Percentiles rank a stretch among this genome's conserved stretches.
Evolutionary conservation across 1,284 basidiomycete species (phyloP).

Genomic region (Jaminaea rosea): DNA sequence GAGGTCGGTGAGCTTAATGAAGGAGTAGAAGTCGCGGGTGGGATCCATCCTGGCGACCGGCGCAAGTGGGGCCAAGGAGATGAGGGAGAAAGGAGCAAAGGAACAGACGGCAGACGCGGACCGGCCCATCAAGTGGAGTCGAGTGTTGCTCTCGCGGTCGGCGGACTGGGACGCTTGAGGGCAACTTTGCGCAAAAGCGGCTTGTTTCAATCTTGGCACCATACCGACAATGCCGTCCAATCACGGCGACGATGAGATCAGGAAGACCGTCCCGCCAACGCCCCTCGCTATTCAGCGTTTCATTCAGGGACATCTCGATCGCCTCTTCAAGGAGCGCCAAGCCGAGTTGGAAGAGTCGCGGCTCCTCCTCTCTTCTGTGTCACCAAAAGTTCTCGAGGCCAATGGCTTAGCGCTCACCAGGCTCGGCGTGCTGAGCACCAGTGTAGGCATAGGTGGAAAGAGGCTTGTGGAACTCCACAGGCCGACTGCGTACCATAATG

Average conservation of each 20-base stretch:
- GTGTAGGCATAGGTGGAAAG: slow-evolving; percentile 79
- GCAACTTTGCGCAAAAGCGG: too few relatives aligned
- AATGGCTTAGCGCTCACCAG: slow-evolving; percentile 72
- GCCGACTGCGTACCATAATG: slow-evolving; percentile 68
- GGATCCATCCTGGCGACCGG: too few relatives aligned
- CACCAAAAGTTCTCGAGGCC: slow-evolving; percentile 73
- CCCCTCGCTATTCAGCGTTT: slow-evolving; percentile 49
- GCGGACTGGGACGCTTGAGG: too few relatives aligned
- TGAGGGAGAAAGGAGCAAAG: too few relatives aligned
- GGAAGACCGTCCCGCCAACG: too few relatives aligned
- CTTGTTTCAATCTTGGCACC: too few relatives aligned
- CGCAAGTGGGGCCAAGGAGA: too few relatives aligned
- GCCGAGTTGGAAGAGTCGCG: slow-evolving; percentile 74
- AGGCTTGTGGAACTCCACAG: slow-evolving; percentile 80
- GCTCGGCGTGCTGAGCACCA: slow-evolving; percentile 62
- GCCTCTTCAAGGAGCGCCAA: slow-evolving; percentile 65
- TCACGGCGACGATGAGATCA: too few relatives aligned
- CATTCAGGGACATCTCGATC: slow-evolving; percentile 60
- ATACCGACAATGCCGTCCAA: too few relatives aligned
- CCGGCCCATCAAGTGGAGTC: too few relatives aligned
- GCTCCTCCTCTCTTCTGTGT: slow-evolving; percentile 71
- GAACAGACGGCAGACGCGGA: too few relatives aligned
- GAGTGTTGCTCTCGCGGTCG: too few relatives aligned
- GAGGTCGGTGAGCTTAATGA: slow-evolving; percentile 34
- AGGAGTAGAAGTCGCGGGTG: slow-evolving; percentile 33